These are phyloP conservation scores for Solanum tacnaense DNA, from an alignment of 257 asterid species.

Conservation along the genomic window DNA sequence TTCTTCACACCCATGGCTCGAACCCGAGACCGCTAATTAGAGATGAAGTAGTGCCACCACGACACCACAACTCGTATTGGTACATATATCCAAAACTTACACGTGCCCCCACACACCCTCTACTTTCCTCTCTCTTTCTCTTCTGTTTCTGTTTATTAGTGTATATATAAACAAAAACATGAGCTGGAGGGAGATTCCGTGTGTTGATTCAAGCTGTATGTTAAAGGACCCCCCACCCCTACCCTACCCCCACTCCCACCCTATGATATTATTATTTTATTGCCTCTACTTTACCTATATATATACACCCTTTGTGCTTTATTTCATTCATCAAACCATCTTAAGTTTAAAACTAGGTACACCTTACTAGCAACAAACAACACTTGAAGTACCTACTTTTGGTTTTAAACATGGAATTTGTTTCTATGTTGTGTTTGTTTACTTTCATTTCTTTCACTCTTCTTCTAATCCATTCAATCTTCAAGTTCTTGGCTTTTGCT, in stretches of 20 bases:
- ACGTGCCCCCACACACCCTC: not conserved
- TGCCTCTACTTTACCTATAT: not conserved
- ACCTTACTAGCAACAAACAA: not conserved
- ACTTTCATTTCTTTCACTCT: constrained; percentile 1
- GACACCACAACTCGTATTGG: too few relatives aligned
- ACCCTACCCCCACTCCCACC: too few relatives aligned
- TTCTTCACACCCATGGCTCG: fast-evolving
- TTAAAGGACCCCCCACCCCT: constrained; percentile 9
- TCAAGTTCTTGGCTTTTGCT: constrained; percentile 21
- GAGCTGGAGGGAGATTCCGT: constrained; percentile 65
- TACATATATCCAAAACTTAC: not conserved
- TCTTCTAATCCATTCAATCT: constrained; percentile 5
- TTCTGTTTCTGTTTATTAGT: not conserved
- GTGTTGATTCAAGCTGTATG: constrained; percentile 54
- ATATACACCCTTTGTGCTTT: not conserved
- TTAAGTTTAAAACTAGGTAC: not conserved
- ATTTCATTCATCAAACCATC: constrained; percentile 5
- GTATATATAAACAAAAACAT: constrained; percentile 8
- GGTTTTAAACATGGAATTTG: constrained; percentile 31
- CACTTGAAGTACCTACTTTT: not conserved
- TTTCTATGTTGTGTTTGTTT: constrained; percentile 5
- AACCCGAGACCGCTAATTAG: fast-evolving
- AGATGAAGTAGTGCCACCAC: too few relatives aligned
- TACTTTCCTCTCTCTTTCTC: not conserved
- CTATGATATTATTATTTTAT: not conserved